Conservation (phyloP, 1,139 yeast species). For the Yamadazyma conglobata region DNA sequence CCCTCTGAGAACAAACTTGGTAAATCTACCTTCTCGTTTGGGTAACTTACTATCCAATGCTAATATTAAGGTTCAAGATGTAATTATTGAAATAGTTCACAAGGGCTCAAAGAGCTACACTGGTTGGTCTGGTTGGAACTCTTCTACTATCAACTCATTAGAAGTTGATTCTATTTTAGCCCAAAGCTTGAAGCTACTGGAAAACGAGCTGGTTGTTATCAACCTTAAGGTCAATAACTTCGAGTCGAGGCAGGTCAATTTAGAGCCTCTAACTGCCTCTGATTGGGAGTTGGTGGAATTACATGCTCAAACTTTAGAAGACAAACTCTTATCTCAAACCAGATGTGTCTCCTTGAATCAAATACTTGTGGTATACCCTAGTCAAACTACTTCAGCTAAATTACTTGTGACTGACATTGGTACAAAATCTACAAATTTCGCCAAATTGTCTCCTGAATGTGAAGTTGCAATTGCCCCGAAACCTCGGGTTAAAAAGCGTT, state of each 20-base stretch:
- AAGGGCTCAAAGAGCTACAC: slow-evolving; percentile 37
- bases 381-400: slow-evolving; percentile 60
- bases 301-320: slow-evolving; percentile 76
- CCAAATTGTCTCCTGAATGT: slow-evolving; percentile 65
- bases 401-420: slow-evolving; percentile 64
- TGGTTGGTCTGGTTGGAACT: slow-evolving; percentile 84
- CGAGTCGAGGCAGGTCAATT: slow-evolving; percentile 57
- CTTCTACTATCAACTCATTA: slow-evolving; percentile 27
- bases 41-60: slow-evolving; percentile 49
- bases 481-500: slow-evolving; percentile 38
- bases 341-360: slow-evolving; percentile 68
- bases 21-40: slow-evolving; percentile 54
- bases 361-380: slow-evolving; percentile 67
- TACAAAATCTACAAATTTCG: slow-evolving; percentile 44
- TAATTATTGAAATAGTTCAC: slow-evolving; percentile 46
- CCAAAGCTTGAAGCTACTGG: slow-evolving; percentile 48
- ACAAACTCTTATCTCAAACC: slow-evolving; percentile 71
- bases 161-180: slow-evolving; percentile 42
- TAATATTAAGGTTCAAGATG: slow-evolving; percentile 57
- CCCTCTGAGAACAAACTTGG: slow-evolving; percentile 50
- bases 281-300: slow-evolving; percentile 94
- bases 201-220: slow-evolving; percentile 39
- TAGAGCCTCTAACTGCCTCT: slow-evolving; percentile 72
- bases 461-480: slow-evolving; percentile 86
- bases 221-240: slow-evolving; percentile 45